phyloP scores from a whole-genome alignment of 176 grass and related monocot species.

The barley (Hordeum vulgare) region DNA sequence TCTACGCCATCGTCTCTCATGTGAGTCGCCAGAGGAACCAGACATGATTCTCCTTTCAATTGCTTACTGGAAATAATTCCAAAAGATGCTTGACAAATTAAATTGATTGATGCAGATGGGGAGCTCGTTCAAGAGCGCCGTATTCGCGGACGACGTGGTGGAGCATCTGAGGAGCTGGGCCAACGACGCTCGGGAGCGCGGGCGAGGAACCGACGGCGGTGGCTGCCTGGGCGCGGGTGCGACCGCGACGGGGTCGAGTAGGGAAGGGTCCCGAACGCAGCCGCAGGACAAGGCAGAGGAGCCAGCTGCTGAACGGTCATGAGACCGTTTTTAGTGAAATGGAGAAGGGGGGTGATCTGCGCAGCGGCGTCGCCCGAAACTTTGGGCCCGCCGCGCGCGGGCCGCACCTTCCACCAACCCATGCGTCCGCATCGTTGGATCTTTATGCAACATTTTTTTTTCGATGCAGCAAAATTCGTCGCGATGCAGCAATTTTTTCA shows the following conservation, averaged over 20 bases:
- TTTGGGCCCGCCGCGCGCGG: too few species aligned
- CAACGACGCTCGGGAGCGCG: not conserved
- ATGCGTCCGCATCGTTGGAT: too few species aligned
- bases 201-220: not conserved
- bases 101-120: slow-evolving; percentile 49
- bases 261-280: not conserved
- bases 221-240: not conserved
- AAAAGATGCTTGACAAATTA: not conserved
- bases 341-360: too few species aligned
- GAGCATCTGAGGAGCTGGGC: slow-evolving; percentile 29
- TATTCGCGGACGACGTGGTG: slow-evolving; percentile 50
- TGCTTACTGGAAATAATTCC: too few species aligned
- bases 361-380: too few species aligned
- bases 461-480: too few species aligned
- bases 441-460: too few species aligned
- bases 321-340: too few species aligned
- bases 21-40: slow-evolving; percentile 35
- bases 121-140: slow-evolving; percentile 68
- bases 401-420: too few species aligned
- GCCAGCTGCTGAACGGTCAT: not conserved
- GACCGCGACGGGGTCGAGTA: not conserved
- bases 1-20: slow-evolving; percentile 83
- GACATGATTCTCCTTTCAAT: not conserved
- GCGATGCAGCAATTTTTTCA: too few species aligned
- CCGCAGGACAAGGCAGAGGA: not conserved